Conservation (phyloP, 2,329 filamentous ascomycete species). For the Epichloe scottii region DNA sequence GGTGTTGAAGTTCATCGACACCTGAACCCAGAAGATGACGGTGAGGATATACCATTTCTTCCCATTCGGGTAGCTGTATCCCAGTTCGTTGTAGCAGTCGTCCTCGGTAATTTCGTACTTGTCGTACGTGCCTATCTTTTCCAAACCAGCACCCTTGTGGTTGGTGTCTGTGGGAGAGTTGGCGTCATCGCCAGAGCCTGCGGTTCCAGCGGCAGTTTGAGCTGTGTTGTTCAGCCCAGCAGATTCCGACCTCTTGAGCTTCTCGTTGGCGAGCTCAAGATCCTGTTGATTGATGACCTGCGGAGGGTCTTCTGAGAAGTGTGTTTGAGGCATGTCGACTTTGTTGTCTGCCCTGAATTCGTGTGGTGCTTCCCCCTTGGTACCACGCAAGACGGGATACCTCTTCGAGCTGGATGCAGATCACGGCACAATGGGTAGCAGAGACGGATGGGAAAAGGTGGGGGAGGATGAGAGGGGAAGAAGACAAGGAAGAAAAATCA, state of each 20-base stretch:
- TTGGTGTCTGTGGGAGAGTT: conserved; percentile 20
- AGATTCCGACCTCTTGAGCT: conserved; percentile 20
- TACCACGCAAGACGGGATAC: neutral
- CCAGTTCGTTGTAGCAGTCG: conserved; percentile 55
- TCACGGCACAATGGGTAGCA: neutral
- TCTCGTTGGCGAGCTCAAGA: conserved; percentile 23
- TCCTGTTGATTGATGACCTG: conserved; percentile 25
- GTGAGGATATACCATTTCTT: conserved; percentile 63
- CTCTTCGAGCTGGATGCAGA: neutral
- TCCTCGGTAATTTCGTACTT: conserved; percentile 36
- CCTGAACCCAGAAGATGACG: conserved; percentile 63
- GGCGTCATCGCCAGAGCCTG: conserved; percentile 6
- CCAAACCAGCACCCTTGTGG: conserved; percentile 12
- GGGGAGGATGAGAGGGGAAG: neutral
- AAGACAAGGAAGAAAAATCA: neutral
- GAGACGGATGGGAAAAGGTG: neutral
- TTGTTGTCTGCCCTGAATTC: neutral
- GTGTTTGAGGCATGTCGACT: conserved; percentile 17
- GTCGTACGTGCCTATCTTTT: conserved; percentile 26
- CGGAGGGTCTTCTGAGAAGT: conserved; percentile 24
- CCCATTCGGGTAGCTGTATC: conserved; percentile 44
- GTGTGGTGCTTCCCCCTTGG: neutral
- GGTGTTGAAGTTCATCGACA: conserved; percentile 71
- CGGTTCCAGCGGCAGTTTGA: conserved; percentile 1
- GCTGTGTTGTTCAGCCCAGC: neutral